A percentile compares a stretch with the other conserved stretches of the same genome.
phyloP scores from a whole-genome alignment of 805 yeast genomes.

The Nakazawaea laoshanensis region DNA sequence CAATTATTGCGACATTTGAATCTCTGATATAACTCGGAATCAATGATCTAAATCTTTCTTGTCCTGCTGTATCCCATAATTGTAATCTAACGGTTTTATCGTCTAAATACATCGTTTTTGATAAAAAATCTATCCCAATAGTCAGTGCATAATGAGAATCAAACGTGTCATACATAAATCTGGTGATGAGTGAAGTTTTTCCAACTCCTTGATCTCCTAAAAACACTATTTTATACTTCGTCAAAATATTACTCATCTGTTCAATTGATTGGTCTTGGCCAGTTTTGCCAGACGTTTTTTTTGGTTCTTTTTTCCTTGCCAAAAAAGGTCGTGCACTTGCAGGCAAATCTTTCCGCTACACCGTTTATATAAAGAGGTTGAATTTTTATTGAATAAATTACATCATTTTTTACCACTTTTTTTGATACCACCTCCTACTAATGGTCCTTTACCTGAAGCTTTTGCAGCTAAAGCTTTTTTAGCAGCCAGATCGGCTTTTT shows the following conservation, averaged over 20 bases:
- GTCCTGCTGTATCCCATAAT: conserved; percentile 98
- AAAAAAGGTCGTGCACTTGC: too few relatives aligned
- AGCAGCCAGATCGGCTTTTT: conserved; percentile 91
- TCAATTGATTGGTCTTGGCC: too few relatives aligned
- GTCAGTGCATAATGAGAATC: conserved; percentile 96
- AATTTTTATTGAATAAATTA: too few relatives aligned
- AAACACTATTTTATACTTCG: conserved; percentile 84
- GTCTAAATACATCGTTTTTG: conserved; percentile 89
- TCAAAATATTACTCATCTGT: conserved; percentile 25
- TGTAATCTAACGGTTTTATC: conserved; percentile 93
- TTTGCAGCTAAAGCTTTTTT: conserved; percentile 83
- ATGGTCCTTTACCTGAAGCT: conserved; percentile 86
- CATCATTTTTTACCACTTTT: conserved; percentile 70
- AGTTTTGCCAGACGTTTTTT: not conserved
- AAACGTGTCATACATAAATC: conserved; percentile 96
- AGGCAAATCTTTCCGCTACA: too few relatives aligned
- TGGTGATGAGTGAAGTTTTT: conserved; percentile 89
- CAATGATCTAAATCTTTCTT: conserved; percentile 88
- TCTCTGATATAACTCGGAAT: conserved; percentile 95
- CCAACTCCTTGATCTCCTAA: conserved; percentile 98
- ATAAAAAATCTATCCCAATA: conserved; percentile 91
- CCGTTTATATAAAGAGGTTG: too few relatives aligned
- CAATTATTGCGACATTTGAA: conserved; percentile 94
- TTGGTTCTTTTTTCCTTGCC: too few relatives aligned
- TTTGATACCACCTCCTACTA: conserved; percentile 92